Evolutionary conservation across 2,329 filamentous ascomycete genomes (phyloP).

Genomic region (Xylariomycetidae sp.): DNA sequence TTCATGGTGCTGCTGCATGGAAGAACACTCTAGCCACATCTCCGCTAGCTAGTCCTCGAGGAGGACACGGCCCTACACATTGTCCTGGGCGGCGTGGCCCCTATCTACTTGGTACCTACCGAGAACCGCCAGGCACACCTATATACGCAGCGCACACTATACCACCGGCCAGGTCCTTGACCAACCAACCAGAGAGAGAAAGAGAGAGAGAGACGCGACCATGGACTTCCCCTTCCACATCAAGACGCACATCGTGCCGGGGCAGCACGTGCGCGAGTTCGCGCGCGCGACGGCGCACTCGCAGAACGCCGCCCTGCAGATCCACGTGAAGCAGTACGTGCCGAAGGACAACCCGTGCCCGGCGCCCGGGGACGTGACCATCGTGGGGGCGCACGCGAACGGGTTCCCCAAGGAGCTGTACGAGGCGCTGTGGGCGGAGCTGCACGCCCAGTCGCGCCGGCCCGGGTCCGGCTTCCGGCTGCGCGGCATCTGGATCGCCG

Average conservation of each 20-base stretch:
- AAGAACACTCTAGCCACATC: too few species aligned
- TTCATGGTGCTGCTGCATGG: too few species aligned
- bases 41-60: too few species aligned
- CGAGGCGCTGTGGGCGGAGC: conserved; percentile 84
- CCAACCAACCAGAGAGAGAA: too few species aligned
- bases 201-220: too few species aligned
- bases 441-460: conserved; percentile 49
- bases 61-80: too few species aligned
- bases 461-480: conserved; percentile 62
- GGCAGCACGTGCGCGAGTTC: conserved; percentile 78
- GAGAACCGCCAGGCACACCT: too few species aligned
- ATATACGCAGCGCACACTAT: too few species aligned
- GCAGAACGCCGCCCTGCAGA: conserved; percentile 67
- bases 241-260: conserved; percentile 66
- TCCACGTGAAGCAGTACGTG: conserved; percentile 84
- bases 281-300: conserved; percentile 62
- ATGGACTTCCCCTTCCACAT: conserved; percentile 55
- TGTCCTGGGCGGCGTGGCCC: too few species aligned
- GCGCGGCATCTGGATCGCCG: conserved; percentile 81
- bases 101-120: too few species aligned
- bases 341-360: conserved; percentile 65
- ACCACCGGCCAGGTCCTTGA: too few species aligned
- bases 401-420: conserved; percentile 95
- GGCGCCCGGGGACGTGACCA: conserved; percentile 70
- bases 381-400: conserved; percentile 85